Evolutionary conservation across 805 yeast species (phyloP), one percentile per base, ranked within the genome.

Genomic region (Candida ipomoeae): DNA sequence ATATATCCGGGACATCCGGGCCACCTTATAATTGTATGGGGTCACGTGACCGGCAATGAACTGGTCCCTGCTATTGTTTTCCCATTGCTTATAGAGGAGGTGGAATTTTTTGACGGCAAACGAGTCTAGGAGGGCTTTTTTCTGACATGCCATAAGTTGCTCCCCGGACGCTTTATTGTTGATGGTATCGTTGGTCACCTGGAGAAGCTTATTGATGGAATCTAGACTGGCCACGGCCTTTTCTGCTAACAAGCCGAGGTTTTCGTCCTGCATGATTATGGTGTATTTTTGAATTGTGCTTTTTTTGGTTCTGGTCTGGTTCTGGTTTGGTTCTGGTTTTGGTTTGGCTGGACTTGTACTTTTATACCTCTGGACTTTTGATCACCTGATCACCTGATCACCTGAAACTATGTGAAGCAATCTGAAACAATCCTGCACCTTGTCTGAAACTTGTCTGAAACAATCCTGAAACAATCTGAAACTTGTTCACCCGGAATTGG

Each of bases 51-150:
- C 44, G 11, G 60, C 53, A 3, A 68, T 50, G 39, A 67, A 65
- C 44, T 51, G 48, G 10, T 55, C 52, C 21, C 35, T 58, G 38
- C 52, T 45, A 3, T 48, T 44, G 31, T 55, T 39, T 41, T 69
- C 67, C 69, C 69, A 66, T 18, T 57, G 61, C 53, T 67, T 65
- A 55, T 60, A 66, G 5, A 58, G 60, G 41, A 60, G 57, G 40
- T 69, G 73, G 42, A 66, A 59, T 50, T 60, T 62, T 52, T 61
- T 70, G 39, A 69, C 63, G 21, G 60, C 48, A 51, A 68, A 69
- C 21, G 77, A 71, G 48, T 71, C 77, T 15, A 71, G 55, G 33
- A 53, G 53, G 31, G 46, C 52, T 7, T 40, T 36, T 14, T 48
- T 37, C 39, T 50, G 52, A 33, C 23, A 5, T 13, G 14, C 23